These are phyloP conservation scores for Allium cepa DNA, from an alignment of 106 monocot species.

Conservation along the genomic window DNA sequence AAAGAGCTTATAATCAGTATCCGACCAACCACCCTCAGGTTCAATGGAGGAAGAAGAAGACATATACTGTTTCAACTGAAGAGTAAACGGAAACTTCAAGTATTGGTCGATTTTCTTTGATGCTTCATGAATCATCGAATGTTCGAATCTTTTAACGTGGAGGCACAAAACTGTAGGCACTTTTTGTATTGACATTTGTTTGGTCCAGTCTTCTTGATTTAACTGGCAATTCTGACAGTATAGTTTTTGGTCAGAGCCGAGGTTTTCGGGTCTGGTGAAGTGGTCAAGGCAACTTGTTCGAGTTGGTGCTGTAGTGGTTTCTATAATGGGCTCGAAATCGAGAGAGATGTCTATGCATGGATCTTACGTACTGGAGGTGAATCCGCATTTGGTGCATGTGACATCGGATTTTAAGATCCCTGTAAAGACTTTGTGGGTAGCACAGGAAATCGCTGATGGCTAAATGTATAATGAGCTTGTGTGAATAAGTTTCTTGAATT, in stretches of 20 bases:
- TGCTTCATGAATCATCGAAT: conserved; percentile 17
- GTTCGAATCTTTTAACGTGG: conserved; percentile 63
- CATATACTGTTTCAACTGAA: conserved; percentile 58
- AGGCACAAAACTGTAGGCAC: conserved; percentile 57
- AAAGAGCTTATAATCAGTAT: conserved; percentile 57
- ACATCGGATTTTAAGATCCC: conserved; percentile 55
- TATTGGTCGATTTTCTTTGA: conserved; percentile 46
- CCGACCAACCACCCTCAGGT: conserved; percentile 36
- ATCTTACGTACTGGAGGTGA: conserved; percentile 68
- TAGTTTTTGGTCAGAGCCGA: conserved; percentile 54
- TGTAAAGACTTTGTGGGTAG: conserved; percentile 56
- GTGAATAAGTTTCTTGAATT: background rate
- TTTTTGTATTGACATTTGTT: conserved; percentile 59
- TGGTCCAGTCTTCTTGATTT: conserved; percentile 35
- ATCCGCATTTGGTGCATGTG: conserved; percentile 56
- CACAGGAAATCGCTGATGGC: conserved; percentile 56
- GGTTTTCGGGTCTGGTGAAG: conserved; percentile 63
- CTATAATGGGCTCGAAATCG: conserved; percentile 25
- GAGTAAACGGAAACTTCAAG: conserved; percentile 50
- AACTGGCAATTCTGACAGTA: conserved; percentile 44
- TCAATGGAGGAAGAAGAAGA: conserved; percentile 48
- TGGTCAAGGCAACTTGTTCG: conserved; percentile 42
- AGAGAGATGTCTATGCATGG: conserved; percentile 66
- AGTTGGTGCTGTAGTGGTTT: conserved; percentile 17
- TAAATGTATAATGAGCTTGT: conserved; percentile 5